Evolutionary conservation across 805 yeast species (phyloP), one percentile per base, ranked within the genome.

Genomic region (Spathaspora arborariae): DNA sequence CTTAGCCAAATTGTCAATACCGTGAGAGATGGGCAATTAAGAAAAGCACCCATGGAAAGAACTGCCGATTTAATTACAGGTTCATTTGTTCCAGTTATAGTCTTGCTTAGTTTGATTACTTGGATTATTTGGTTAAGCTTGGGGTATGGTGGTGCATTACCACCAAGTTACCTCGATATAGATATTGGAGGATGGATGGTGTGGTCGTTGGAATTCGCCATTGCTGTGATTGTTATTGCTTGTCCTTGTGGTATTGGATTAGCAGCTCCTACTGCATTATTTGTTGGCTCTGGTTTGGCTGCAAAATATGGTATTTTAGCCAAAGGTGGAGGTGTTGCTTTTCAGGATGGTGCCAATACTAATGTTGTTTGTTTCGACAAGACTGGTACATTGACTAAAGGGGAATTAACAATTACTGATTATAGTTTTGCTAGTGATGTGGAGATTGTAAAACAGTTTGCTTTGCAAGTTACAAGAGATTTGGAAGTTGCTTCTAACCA

Each of bases 161-260:
- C 91, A 0, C 55, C 53, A 0, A 33, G 54, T 3, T 84, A 84
- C 51, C 66, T 84, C 39, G 87, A 84, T 56, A 75, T 76, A 45
- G 85, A 82, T 48, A 69, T 80, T 42, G 88, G 88, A 13, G 88
- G 89, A 0, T 85, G 91, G 89, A 68, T 77, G 0, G 77, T 85
- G 10, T 86, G 92, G 90, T 82, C 91, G 0, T 69, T 86, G 46
- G 83, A 85, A 54, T 86, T 86, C 63, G 80, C 90, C 1, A 83
- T 86, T 52, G 79, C 91, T 0, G 92, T 87, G 1, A 85, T 86
- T 65, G 92, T 86, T 1, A 80, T 86, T 43, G 92, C 92, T 0
- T 86, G 95, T 59, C 95, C 95, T 1, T 86, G 94, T 69, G 95
- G 92, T 1, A 79, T 86, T 54, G 94, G 92, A 1, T 68, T 86